Evolutionary conservation across 2,329 filamentous ascomycete genomes (phyloP).

Genomic region (Trichoderma sp.): DNA sequence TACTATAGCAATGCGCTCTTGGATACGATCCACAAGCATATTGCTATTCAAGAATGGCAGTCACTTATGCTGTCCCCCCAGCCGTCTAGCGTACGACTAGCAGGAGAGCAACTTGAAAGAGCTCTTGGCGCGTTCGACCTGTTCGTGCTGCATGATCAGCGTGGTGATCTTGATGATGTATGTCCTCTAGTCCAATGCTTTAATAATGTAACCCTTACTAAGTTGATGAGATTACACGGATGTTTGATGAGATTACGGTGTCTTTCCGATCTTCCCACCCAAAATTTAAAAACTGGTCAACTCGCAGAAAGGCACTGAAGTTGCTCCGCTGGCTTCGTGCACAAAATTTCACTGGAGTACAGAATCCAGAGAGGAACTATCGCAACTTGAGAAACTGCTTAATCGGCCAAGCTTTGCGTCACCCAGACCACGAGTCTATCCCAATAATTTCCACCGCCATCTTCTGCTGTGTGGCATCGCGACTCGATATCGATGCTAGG

Average conservation of each 20-base stretch:
- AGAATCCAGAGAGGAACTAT: conserved; percentile 64
- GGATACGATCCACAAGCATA: conserved; percentile 74
- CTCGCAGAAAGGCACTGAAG: conserved; percentile 64
- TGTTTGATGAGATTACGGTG: conserved; percentile 62
- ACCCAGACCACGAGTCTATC: conserved; percentile 71
- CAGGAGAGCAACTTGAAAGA: conserved; percentile 57
- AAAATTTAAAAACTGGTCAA: conserved; percentile 54
- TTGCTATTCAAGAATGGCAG: conserved; percentile 77
- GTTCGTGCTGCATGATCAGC: conserved; percentile 73
- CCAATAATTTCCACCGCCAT: conserved; percentile 86
- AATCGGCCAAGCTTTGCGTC: conserved; percentile 75
- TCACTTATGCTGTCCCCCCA: conserved; percentile 31
- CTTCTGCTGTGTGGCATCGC: conserved; percentile 74
- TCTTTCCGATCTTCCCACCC: conserved; percentile 54
- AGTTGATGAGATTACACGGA: conserved; percentile 51
- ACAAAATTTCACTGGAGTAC: conserved; percentile 68
- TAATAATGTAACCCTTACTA: conserved; percentile 10
- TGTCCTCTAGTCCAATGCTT: conserved; percentile 26
- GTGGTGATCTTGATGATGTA: conserved; percentile 73
- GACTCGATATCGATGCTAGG: conserved; percentile 71
- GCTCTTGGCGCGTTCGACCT: conserved; percentile 83
- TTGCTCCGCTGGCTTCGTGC: conserved; percentile 68
- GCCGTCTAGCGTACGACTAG: conserved; percentile 36
- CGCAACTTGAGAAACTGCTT: conserved; percentile 83
- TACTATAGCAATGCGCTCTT: conserved; percentile 75